phyloP scores from a whole-genome alignment of 352 stramenopile species.

The Plasmopara halstedii region DNA sequence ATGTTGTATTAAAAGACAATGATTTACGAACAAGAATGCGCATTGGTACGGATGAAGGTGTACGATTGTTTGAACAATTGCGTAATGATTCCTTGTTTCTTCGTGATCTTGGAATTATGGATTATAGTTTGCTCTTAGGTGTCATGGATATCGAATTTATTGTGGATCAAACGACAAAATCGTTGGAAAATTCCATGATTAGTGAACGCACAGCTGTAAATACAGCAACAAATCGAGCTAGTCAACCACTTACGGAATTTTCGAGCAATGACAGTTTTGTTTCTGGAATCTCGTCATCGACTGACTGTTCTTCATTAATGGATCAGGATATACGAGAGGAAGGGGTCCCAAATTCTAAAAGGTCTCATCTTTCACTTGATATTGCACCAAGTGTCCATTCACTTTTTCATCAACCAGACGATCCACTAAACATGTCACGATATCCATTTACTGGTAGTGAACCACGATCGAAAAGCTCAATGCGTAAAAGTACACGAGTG shows the following conservation, averaged over 20 bases:
- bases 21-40: slow-evolving; percentile 75
- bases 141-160: slow-evolving; percentile 80
- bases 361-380: slow-evolving; percentile 1
- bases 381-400: slow-evolving; percentile 28
- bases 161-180: slow-evolving; percentile 44
- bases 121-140: slow-evolving; percentile 86
- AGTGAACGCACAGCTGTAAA: slow-evolving; percentile 16
- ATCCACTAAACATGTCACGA: slow-evolving; percentile 18
- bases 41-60: slow-evolving; percentile 49
- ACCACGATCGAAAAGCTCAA: slow-evolving; percentile 31
- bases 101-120: slow-evolving; percentile 79
- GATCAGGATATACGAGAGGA: too few species aligned
- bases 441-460: slow-evolving; percentile 7
- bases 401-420: slow-evolving; percentile 14
- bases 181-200: slow-evolving; percentile 24
- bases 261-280: slow-evolving; percentile 37
- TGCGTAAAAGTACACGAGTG: slow-evolving; percentile 70
- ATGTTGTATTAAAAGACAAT: slow-evolving; percentile 85
- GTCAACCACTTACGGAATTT: neutral
- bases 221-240: slow-evolving; percentile 2
- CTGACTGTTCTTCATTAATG: too few species aligned
- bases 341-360: neutral
- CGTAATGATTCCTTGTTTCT: slow-evolving; percentile 73
- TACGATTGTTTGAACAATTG: slow-evolving; percentile 57
- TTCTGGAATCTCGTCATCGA: slow-evolving; percentile 21